Evolutionary conservation across 768 basidiomycete genomes (phyloP).

Genomic region (Boletus pseudo-olivaceus): DNA sequence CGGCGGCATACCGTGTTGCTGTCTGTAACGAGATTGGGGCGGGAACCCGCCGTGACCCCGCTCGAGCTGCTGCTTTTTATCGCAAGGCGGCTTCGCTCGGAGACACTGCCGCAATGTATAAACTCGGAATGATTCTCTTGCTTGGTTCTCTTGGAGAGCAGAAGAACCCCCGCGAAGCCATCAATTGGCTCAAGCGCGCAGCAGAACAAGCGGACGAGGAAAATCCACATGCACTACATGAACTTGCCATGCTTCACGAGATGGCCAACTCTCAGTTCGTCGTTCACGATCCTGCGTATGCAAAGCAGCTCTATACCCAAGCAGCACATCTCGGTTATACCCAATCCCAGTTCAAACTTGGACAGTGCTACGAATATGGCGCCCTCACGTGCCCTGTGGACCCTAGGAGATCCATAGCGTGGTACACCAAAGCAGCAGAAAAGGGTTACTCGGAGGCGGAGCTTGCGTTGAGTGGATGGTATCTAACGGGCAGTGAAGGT

Average conservation of each 20-base stretch:
- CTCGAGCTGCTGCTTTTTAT: slow-evolving; percentile 92
- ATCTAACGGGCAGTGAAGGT: slow-evolving; percentile 91
- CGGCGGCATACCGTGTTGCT: slow-evolving; percentile 93
- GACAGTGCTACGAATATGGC: slow-evolving; percentile 94
- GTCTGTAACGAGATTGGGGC: slow-evolving; percentile 99
- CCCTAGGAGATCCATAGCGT: slow-evolving; percentile 90
- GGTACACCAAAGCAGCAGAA: slow-evolving; percentile 98
- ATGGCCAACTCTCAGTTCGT: slow-evolving; percentile 63
- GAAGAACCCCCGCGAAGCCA: slow-evolving; percentile 85
- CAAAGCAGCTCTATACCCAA: slow-evolving; percentile 83
- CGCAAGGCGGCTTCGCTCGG: slow-evolving; percentile 94
- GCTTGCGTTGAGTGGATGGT: slow-evolving; percentile 96
- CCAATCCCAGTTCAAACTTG: slow-evolving; percentile 92
- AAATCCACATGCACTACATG: slow-evolving; percentile 95
- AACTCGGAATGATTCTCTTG: slow-evolving; percentile 96
- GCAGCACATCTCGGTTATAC: slow-evolving; percentile 93
- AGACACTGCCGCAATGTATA: slow-evolving; percentile 99
- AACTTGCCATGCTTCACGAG: slow-evolving; percentile 87
- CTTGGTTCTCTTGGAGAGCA: slow-evolving; percentile 79
- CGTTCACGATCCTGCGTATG: slow-evolving; percentile 75
- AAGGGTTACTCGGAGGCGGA: slow-evolving; percentile 95
- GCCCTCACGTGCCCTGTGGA: slow-evolving; percentile 85
- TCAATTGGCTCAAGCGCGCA: slow-evolving; percentile 91
- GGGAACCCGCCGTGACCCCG: slow-evolving; percentile 84
- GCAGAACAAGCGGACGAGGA: slow-evolving; percentile 98